Conservation (phyloP, 129 eudicot genomes). For the Smallanthus sonchifolius region DNA sequence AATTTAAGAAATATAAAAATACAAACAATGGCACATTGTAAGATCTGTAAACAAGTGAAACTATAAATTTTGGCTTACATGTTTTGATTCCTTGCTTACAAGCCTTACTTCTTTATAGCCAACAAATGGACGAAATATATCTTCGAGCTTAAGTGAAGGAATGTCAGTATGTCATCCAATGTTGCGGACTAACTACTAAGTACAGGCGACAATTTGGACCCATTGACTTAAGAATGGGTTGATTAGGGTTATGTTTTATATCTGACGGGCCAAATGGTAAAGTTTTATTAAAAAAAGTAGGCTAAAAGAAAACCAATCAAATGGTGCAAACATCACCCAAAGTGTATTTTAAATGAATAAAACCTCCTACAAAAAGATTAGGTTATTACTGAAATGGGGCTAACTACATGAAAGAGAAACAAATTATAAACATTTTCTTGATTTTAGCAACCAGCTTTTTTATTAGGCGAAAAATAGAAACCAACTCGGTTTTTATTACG, state of each 20-base stretch:
- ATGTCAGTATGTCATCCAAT: slow-evolving; percentile 1
- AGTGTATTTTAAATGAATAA: background rate
- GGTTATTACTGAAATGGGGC: background rate
- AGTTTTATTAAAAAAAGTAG: background rate
- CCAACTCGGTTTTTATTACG: background rate
- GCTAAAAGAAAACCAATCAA: background rate
- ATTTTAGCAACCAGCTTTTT: background rate
- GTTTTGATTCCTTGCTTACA: slow-evolving; percentile 58
- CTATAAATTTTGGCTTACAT: slow-evolving; percentile 37
- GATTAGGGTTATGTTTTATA: background rate
- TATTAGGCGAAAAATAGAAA: background rate
- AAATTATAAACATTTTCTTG: background rate
- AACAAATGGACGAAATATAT: slow-evolving; percentile 73
- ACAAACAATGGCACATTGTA: background rate
- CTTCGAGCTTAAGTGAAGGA: slow-evolving; percentile 37
- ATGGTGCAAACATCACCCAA: background rate
- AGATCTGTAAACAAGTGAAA: background rate
- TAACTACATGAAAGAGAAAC: background rate
- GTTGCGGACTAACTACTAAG: background rate
- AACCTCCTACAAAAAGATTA: background rate
- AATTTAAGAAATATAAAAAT: background rate
- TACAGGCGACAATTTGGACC: background rate
- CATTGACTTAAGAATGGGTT: background rate
- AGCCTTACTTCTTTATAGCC: slow-evolving; percentile 74
- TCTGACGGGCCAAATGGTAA: background rate